These are phyloP conservation scores for Lachnellula hyalina DNA, from an alignment of 2,329 filamentous ascomycete species.

Conservation along the genomic window DNA sequence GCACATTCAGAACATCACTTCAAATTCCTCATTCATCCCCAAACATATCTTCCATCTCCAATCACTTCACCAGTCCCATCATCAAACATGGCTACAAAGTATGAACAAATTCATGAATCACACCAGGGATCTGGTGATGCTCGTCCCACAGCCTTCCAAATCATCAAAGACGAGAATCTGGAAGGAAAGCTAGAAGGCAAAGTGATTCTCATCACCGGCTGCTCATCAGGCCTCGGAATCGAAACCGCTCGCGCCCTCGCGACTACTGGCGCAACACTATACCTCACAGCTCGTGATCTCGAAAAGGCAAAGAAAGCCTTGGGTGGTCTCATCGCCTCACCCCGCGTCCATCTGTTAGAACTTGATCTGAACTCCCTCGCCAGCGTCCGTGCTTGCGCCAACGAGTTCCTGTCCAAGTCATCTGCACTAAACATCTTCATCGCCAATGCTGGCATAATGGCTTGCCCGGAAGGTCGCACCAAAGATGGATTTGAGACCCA, in stretches of 20 bases:
- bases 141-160: slow-evolving; percentile 25
- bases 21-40: background rate
- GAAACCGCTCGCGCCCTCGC: slow-evolving; percentile 34
- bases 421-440: slow-evolving; percentile 30
- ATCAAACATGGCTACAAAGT: background rate
- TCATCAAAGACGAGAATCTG: slow-evolving; percentile 30
- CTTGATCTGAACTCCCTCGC: slow-evolving; percentile 31
- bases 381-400: slow-evolving; percentile 29
- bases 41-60: background rate
- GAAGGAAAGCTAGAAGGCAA: slow-evolving; percentile 35
- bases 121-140: slow-evolving; percentile 7
- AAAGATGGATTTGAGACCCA: slow-evolving; percentile 45
- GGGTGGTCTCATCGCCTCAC: slow-evolving; percentile 36
- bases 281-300: slow-evolving; percentile 31
- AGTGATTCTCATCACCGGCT: slow-evolving; percentile 34
- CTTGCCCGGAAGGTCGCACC: slow-evolving; percentile 31
- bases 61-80: background rate
- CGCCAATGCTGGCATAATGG: slow-evolving; percentile 24
- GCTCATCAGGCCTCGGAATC: slow-evolving; percentile 33
- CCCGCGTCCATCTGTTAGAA: slow-evolving; percentile 28
- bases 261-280: slow-evolving; percentile 32
- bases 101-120: background rate
- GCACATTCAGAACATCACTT: background rate
- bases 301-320: slow-evolving; percentile 28
- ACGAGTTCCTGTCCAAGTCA: slow-evolving; percentile 24